Conservation (phyloP, 306 rosid genomes). For the Dalbergia cultrata region DNA sequence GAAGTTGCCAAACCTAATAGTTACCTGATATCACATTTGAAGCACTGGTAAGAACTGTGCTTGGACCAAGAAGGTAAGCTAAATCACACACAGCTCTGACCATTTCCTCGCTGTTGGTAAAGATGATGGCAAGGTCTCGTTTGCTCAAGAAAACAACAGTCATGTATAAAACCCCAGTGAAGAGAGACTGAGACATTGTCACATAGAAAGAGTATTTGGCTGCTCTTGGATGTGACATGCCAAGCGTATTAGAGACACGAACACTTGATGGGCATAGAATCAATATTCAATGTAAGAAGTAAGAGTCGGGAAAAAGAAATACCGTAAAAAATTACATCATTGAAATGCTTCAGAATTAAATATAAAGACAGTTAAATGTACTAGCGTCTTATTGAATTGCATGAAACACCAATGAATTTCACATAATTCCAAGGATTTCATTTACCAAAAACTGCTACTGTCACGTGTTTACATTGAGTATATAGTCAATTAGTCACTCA, state of each 20-base stretch:
- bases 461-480: too few species aligned
- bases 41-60: slow-evolving; percentile 31
- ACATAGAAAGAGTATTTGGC: slow-evolving; percentile 61
- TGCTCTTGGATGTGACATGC: slow-evolving; percentile 64
- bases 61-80: slow-evolving; percentile 47
- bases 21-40: slow-evolving; percentile 58
- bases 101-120: slow-evolving; percentile 47
- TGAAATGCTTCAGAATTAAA: too few species aligned
- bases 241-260: slow-evolving; percentile 70
- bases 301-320: background rate
- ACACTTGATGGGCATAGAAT: slow-evolving; percentile 48
- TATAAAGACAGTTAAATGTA: background rate
- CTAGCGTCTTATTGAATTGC: too few species aligned
- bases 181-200: slow-evolving; percentile 52
- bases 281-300: slow-evolving; percentile 12
- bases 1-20: background rate
- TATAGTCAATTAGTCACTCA: slow-evolving; percentile 20
- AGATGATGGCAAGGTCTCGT: slow-evolving; percentile 32
- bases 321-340: background rate
- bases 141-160: slow-evolving; percentile 32
- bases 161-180: slow-evolving; percentile 54
- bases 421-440: too few species aligned
- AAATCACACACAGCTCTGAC: slow-evolving; percentile 37
- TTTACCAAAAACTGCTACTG: too few species aligned
- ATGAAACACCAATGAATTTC: too few species aligned